Conservation (phyloP, 495 filamentous ascomycete genomes). For the Glarea lozoyensis region DNA sequence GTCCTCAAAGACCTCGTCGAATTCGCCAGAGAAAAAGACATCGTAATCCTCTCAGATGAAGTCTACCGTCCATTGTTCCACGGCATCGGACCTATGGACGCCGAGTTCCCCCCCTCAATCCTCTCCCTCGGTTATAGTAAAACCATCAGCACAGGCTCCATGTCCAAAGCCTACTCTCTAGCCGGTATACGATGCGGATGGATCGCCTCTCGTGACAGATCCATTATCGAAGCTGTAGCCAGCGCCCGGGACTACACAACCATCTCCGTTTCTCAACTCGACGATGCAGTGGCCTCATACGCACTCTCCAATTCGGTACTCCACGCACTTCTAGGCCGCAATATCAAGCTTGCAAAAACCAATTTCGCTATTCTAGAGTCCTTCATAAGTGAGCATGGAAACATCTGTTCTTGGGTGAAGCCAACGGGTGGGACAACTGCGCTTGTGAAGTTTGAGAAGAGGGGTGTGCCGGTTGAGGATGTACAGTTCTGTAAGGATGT, state of each 20-base stretch:
- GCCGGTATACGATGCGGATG: conserved; percentile 80
- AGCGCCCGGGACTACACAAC: conserved; percentile 72
- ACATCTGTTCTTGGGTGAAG: conserved; percentile 59
- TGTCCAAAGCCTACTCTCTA: conserved; percentile 81
- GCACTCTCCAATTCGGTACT: conserved; percentile 57
- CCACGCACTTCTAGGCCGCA: conserved; percentile 58
- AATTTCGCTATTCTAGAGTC: conserved; percentile 61
- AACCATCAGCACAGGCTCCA: conserved; percentile 65
- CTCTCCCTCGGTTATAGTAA: conserved; percentile 63
- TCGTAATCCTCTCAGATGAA: conserved; percentile 70
- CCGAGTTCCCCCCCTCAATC: conserved; percentile 57
- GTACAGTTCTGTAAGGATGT: conserved; percentile 62
- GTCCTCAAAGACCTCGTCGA: conserved; percentile 54
- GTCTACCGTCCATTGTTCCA: conserved; percentile 90
- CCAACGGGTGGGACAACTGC: conserved; percentile 80
- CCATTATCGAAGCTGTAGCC: conserved; percentile 57
- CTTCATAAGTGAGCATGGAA: conserved; percentile 57
- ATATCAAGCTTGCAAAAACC: conserved; percentile 58
- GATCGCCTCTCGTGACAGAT: conserved; percentile 59
- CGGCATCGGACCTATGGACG: conserved; percentile 31
- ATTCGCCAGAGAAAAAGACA: conserved; percentile 51
- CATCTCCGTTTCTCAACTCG: conserved; percentile 75
- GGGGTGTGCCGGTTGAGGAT: conserved; percentile 63
- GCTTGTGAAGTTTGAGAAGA: conserved; percentile 60
- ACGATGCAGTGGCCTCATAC: conserved; percentile 70